Base-by-base conservation (phyloP, 2,329 filamentous ascomycete genomes). In the Nothopassalora personata region DNA sequence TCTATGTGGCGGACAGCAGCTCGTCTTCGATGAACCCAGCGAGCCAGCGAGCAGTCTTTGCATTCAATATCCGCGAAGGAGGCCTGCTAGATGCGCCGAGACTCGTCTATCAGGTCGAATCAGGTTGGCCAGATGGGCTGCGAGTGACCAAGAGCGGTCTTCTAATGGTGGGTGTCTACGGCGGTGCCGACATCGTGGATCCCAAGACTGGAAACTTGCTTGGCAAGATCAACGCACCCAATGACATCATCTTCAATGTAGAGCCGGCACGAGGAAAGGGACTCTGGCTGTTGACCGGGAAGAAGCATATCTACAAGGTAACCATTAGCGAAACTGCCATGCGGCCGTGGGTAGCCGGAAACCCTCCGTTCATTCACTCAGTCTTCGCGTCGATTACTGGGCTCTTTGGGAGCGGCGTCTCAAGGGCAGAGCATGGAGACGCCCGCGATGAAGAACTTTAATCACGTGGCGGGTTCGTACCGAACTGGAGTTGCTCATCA, bases 161-260 rank as follows among this genome's bases (percentile, higher is more conserved):
- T 18, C 46, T 67, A 18, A 39, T 67, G 10, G 53, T 63, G 1
- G 63, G 60, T 10, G 58, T 64, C 2, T 61, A 62, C 13, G 59
- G 60, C 4, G 65, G 65, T 8, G 64, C 62, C 6, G 64, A 65
- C 49, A 53, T 66, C 10, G 61, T 67, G 4, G 54, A 65, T 53
- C 65, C 65, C 4, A 33, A 50, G 10, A 73, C 68, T 48, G 59
- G 59, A 1, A 46, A 74, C 1, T 61, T 81, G 27, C 76, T 87
- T 65, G 73, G 79, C 2, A 86, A 85, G 72, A 81, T 86, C 51
- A 80, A 67, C 43, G 59, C 60, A 11, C 62, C 61, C 5, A 62
- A 56, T n/a, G 65, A 67, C 39, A 60, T 62, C n/a, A 58, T 67
- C n/a, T 66, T 54, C 53, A 67, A 67, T 36, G 5, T 67, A 18